phyloP scores from a whole-genome alignment of 2,329 filamentous ascomycete genomes.

The Albifimbria verrucaria region DNA sequence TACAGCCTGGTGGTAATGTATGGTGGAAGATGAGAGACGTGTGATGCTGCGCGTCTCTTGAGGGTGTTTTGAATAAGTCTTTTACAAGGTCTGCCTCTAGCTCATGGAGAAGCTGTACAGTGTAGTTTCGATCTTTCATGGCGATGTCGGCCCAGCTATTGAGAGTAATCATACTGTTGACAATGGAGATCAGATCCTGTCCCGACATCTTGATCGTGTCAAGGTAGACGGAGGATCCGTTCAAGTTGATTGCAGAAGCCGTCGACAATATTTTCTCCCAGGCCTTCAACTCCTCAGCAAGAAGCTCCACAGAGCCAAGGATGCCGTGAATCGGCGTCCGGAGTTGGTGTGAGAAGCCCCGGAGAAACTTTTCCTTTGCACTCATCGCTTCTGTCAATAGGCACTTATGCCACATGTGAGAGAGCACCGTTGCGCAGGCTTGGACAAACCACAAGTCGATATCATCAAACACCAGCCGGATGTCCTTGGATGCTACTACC shows the following conservation, averaged over 20 bases:
- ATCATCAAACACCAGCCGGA: slow-evolving; percentile 43
- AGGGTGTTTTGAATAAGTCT: slow-evolving; percentile 2
- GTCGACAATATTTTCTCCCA: slow-evolving; percentile 11
- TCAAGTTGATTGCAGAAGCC: slow-evolving; percentile 2
- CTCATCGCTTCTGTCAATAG: slow-evolving; percentile 35
- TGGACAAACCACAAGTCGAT: slow-evolving; percentile 43
- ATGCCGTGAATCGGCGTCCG: slow-evolving; percentile 47
- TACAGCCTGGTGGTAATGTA: slow-evolving; percentile 12
- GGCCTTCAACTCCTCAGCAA: slow-evolving; percentile 36
- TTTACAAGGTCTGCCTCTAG: slow-evolving; percentile 12
- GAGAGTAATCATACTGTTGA: slow-evolving; percentile 41
- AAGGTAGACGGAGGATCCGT: slow-evolving; percentile 14
- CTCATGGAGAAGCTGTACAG: slow-evolving; percentile 13
- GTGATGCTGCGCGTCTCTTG: slow-evolving; percentile 8
- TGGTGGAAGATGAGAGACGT: slow-evolving; percentile 15
- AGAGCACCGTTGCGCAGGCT: slow-evolving; percentile 33
- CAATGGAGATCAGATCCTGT: slow-evolving; percentile 38
- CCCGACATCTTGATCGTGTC: slow-evolving; percentile 36
- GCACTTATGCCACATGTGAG: slow-evolving; percentile 33
- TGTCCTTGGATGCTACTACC: slow-evolving; percentile 35
- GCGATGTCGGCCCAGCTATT: slow-evolving; percentile 35
- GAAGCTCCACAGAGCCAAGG: slow-evolving; percentile 32
- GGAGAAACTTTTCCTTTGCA: slow-evolving; percentile 41
- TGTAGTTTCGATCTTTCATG: slow-evolving; percentile 23
- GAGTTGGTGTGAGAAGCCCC: slow-evolving; percentile 43